phyloP scores from a whole-genome alignment of 768 basidiomycete genomes.

The Termitomyces titanicus region DNA sequence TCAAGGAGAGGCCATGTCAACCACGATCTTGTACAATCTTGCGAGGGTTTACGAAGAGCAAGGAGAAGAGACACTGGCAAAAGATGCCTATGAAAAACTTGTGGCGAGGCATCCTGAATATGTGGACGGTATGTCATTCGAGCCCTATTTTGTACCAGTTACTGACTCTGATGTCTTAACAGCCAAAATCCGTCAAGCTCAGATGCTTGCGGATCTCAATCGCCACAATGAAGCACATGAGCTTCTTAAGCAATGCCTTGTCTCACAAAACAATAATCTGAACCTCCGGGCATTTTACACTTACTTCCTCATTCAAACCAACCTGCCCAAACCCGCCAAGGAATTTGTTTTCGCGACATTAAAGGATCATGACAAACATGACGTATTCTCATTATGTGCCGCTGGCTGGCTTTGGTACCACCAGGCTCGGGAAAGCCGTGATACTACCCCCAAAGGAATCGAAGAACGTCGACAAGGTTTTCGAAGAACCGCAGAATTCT shows the following conservation, averaged over 20 bases:
- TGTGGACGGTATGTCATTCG: slow-evolving; percentile 73
- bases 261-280: slow-evolving; percentile 71
- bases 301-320: slow-evolving; percentile 83
- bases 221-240: slow-evolving; percentile 82
- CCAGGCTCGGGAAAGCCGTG: slow-evolving; percentile 81
- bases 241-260: slow-evolving; percentile 84
- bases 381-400: slow-evolving; percentile 89
- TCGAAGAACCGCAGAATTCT: slow-evolving; percentile 83
- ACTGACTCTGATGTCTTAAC: slow-evolving; percentile 1
- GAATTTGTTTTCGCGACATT: slow-evolving; percentile 90
- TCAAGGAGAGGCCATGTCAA: slow-evolving; percentile 66
- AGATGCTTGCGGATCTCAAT: slow-evolving; percentile 68
- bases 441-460: slow-evolving; percentile 48
- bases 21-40: slow-evolving; percentile 87
- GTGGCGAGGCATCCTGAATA: slow-evolving; percentile 93
- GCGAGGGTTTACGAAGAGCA: slow-evolving; percentile 88
- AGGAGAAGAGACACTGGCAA: slow-evolving; percentile 69
- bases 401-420: slow-evolving; percentile 85
- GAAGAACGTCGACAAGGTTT: slow-evolving; percentile 79
- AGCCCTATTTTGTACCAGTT: not conserved
- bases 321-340: slow-evolving; percentile 66
- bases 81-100: slow-evolving; percentile 84
- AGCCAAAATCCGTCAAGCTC: slow-evolving; percentile 93
- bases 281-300: slow-evolving; percentile 93
- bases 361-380: slow-evolving; percentile 82